Base-by-base conservation (phyloP, 345 rosid genomes). In the Boechera divaricarpa region DNA sequence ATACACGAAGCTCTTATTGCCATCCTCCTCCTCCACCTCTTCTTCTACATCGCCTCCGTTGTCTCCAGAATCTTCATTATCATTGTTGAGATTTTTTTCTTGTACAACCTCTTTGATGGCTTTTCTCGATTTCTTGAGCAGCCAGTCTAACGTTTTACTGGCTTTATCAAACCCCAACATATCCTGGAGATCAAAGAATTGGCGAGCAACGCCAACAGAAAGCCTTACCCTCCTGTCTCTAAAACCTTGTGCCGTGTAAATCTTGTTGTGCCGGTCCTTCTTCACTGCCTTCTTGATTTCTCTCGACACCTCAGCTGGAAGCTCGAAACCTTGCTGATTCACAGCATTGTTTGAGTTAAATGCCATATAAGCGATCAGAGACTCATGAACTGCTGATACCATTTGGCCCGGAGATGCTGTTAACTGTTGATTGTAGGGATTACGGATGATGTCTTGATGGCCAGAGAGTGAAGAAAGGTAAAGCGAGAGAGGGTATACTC, bases 211-310 rank as follows among this genome's bases (percentile, higher is more conserved):
- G 6, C 80, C 89, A 38, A 93, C 83, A 44, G 98, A 93, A 54
- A 93, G 86, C 75, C 98, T 86, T 39, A 93, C 96, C 65, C 98
- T 88, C 73, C 98, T 82, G 75, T 93, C 96, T 75, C 98, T 81
- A 4, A 89, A 75, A 4, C 98, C 98, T 79, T 83, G 84, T 15
- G 97, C 91, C 0, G 98, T 93, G 74, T 42, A 72, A 70, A 93
- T 90, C 86, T 93, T 93, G 80, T 91, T 90, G 54, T 87, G 93
- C 48, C 94, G 60, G 52, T 88, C 94, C 76, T 85, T 90, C 90
- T 79, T 93, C 58, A 47, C 77, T 13, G 15, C 53, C 75, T 78
- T 79, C 81, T 81, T 78, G 21, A 24, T 45, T 55, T 51, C 75
- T 33, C 15, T 73, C 0, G 78, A 4, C 10, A 55, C 75, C 66